Evolutionary conservation across 306 rosid species (phyloP).

Genomic region (Trifolium fragiferum): DNA sequence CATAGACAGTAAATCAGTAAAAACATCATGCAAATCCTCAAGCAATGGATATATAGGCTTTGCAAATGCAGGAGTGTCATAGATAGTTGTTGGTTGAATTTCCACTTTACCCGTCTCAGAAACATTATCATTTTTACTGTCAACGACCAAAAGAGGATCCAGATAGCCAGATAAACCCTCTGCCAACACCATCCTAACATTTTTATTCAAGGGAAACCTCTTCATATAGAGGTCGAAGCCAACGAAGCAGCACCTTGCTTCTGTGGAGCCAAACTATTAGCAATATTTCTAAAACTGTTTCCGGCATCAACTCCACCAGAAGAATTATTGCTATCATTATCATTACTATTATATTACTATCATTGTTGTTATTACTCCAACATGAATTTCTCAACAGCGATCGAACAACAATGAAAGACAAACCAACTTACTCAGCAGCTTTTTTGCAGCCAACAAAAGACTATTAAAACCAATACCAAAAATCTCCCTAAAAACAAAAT

Average conservation of each 20-base stretch:
- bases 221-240: conserved; percentile 38
- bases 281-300: conserved; percentile 49
- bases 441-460: conserved; percentile 67
- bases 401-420: conserved; percentile 62
- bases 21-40: conserved; percentile 65
- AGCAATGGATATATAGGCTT: conserved; percentile 71
- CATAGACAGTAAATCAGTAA: conserved; percentile 62
- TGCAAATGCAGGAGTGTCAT: conserved; percentile 69
- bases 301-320: conserved; percentile 43
- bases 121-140: conserved; percentile 32
- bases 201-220: conserved; percentile 51
- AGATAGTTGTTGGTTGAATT: conserved; percentile 48
- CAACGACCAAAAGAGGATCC: conserved; percentile 43
- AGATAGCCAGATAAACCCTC: conserved; percentile 52
- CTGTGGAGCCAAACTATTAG: conserved; percentile 66
- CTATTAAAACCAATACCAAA: conserved; percentile 76
- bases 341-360: background rate
- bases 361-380: conserved; percentile 5
- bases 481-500: conserved; percentile 64
- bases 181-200: conserved; percentile 48
- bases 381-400: conserved; percentile 45
- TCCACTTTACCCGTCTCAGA: conserved; percentile 42
- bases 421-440: conserved; percentile 67
- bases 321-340: background rate
- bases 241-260: conserved; percentile 46